phyloP scores from a whole-genome alignment of 2,329 filamentous ascomycete species.

The Trichoderma sp. region DNA sequence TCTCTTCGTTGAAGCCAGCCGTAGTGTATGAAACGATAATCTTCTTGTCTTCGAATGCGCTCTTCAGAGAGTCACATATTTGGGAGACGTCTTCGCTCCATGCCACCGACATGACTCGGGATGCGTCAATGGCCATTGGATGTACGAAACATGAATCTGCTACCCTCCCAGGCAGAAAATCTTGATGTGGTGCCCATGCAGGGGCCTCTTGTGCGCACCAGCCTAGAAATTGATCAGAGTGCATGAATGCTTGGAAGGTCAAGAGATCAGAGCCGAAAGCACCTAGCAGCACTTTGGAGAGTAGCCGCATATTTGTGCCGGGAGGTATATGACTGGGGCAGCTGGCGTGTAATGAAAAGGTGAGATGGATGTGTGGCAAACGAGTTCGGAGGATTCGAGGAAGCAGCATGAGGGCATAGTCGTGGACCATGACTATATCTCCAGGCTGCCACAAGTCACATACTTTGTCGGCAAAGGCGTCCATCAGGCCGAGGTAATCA shows the following conservation, averaged over 20 bases:
- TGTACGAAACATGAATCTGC: slow-evolving; percentile 42
- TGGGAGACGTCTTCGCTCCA: neutral
- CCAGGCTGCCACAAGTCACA: slow-evolving; percentile 84
- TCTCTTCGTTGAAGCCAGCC: neutral
- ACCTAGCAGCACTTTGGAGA: neutral
- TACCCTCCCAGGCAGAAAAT: slow-evolving; percentile 64
- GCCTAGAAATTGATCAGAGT: slow-evolving; percentile 70
- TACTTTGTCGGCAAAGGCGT: slow-evolving; percentile 85
- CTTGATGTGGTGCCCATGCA: slow-evolving; percentile 76
- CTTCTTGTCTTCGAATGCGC: neutral
- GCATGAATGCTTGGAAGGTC: neutral
- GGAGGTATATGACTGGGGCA: slow-evolving; percentile 56
- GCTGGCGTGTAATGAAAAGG: slow-evolving; percentile 87
- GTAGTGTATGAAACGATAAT: neutral
- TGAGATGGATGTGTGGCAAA: slow-evolving; percentile 82
- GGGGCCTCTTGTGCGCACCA: slow-evolving; percentile 80
- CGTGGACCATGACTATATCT: slow-evolving; percentile 87
- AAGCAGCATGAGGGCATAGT: slow-evolving; percentile 87
- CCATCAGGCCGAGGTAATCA: slow-evolving; percentile 91
- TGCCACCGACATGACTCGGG: neutral
- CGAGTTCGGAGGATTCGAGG: slow-evolving; percentile 82
- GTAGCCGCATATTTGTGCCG: neutral
- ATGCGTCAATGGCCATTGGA: neutral
- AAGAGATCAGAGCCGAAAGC: neutral
- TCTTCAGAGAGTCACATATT: neutral